A percentile compares a stretch with the other conserved stretches of the same genome.
These are phyloP conservation scores for Zygoascus hellenicus DNA, from an alignment of 1,139 yeast species.

Conservation along the genomic window DNA sequence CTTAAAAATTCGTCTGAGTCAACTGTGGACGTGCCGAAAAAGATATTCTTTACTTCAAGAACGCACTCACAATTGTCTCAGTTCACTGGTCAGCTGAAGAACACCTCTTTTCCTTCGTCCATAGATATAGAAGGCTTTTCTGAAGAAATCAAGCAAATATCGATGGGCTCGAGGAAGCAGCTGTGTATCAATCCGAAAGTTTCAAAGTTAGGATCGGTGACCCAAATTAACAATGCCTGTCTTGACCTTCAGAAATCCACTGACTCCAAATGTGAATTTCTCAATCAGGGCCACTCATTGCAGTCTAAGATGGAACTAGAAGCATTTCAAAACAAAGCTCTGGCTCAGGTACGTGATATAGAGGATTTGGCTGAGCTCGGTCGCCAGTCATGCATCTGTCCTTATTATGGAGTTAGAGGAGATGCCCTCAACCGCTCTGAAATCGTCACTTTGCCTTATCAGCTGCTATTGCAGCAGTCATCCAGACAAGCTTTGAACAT, in stretches of 20 bases:
- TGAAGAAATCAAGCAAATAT: slow-evolving; percentile 24
- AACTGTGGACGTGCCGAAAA: slow-evolving; percentile 23
- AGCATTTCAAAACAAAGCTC: slow-evolving; percentile 54
- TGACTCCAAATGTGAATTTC: slow-evolving; percentile 46
- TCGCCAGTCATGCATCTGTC: slow-evolving; percentile 53
- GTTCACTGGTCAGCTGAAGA: slow-evolving; percentile 63
- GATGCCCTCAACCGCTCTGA: slow-evolving; percentile 53
- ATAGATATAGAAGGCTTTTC: slow-evolving; percentile 28
- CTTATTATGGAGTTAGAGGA: slow-evolving; percentile 69
- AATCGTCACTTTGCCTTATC: slow-evolving; percentile 81
- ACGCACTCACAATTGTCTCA: slow-evolving; percentile 89
- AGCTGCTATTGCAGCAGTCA: slow-evolving; percentile 59
- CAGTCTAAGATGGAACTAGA: slow-evolving; percentile 34
- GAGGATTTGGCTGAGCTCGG: slow-evolving; percentile 74
- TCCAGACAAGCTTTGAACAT: slow-evolving; percentile 59
- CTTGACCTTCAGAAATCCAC: slow-evolving; percentile 54
- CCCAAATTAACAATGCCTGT: slow-evolving; percentile 78
- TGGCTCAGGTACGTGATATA: slow-evolving; percentile 68
- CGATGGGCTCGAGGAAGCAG: slow-evolving; percentile 71
- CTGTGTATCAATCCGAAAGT: slow-evolving; percentile 71
- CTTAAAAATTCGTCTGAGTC: slow-evolving; percentile 8
- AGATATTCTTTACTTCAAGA: slow-evolving; percentile 69
- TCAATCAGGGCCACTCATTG: slow-evolving; percentile 35
- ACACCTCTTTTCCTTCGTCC: slow-evolving; percentile 63
- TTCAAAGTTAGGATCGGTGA: slow-evolving; percentile 41